Evolutionary conservation across 371 early-diverging fungal species (phyloP).

Genomic region (Apophysomyces ossiformis): DNA sequence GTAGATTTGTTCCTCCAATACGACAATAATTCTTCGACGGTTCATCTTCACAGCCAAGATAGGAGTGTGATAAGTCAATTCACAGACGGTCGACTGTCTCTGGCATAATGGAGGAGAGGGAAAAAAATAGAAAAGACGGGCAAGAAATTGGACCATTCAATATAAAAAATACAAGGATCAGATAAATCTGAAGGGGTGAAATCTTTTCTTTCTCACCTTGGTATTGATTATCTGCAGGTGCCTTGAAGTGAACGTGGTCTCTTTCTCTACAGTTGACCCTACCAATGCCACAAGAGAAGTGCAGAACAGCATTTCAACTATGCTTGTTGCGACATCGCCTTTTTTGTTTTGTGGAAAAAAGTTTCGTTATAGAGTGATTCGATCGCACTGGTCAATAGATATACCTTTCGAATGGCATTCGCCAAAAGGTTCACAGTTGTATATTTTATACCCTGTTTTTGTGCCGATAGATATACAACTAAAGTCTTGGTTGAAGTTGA

Average conservation of each 20-base stretch:
- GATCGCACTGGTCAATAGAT: neutral
- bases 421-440: constrained; percentile 96
- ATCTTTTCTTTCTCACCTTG: constrained; percentile 63
- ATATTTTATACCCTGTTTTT: constrained; percentile 85
- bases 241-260: constrained; percentile 86
- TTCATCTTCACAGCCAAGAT: constrained; percentile 95
- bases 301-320: constrained; percentile 96
- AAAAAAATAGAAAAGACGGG: no score
- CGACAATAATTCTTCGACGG: constrained; percentile 88
- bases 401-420: constrained; percentile 84
- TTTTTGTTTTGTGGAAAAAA: neutral
- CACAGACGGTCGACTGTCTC: constrained; percentile 96
- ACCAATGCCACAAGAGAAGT: constrained; percentile 95
- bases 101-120: constrained; percentile 21
- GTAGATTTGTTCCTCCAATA: constrained; percentile 90
- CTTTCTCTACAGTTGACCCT: constrained; percentile 80
- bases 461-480: constrained; percentile 93
- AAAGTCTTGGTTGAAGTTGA: constrained; percentile 94
- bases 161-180: no score
- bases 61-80: constrained; percentile 89
- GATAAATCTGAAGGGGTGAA: no score
- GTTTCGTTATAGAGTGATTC: neutral
- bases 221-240: constrained; percentile 94
- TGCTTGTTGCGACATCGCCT: constrained; percentile 88
- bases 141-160: no score